Evolutionary conservation across 139 green algal genomes (phyloP).

Genomic region (Micromonas commoda): DNA sequence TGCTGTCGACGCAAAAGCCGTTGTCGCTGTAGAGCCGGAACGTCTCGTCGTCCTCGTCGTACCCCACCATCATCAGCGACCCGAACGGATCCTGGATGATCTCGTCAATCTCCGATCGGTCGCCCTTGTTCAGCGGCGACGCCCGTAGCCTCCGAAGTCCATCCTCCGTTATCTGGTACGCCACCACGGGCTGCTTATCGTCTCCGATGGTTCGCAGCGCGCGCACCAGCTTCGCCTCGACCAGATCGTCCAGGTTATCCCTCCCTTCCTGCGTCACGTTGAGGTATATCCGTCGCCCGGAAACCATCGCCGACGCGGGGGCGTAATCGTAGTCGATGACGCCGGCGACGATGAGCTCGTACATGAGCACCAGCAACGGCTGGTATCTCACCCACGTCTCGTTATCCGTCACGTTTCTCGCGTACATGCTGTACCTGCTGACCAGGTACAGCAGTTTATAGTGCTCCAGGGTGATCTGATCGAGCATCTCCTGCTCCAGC

Average conservation of each 20-base stretch:
- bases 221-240: slow-evolving; percentile 16
- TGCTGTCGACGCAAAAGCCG: slow-evolving; percentile 15
- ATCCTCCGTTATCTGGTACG: slow-evolving; percentile 18
- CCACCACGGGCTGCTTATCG: background rate
- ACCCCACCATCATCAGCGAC: slow-evolving; percentile 14
- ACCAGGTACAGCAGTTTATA: slow-evolving; percentile 32
- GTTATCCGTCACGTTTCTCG: slow-evolving; percentile 4
- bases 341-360: slow-evolving; percentile 23
- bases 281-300: slow-evolving; percentile 15
- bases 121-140: background rate
- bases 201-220: background rate
- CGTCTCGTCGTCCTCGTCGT: background rate
- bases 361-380: slow-evolving; percentile 31
- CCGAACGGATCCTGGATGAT: background rate
- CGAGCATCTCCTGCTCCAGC: slow-evolving; percentile 1
- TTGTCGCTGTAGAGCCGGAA: slow-evolving; percentile 13
- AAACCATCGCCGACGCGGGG: slow-evolving; percentile 5
- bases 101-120: background rate
- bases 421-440: slow-evolving; percentile 18
- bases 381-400: slow-evolving; percentile 32
- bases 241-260: slow-evolving; percentile 32
- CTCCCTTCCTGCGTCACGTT: slow-evolving; percentile 29
- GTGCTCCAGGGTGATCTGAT: slow-evolving; percentile 23
- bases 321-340: slow-evolving; percentile 37
- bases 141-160: background rate